Percentiles rank a stretch among this genome's conserved stretches.
These are phyloP conservation scores for Pneumocystis oryctolagi DNA, from an alignment of 1,139 yeast genomes.

Conservation along the genomic window DNA sequence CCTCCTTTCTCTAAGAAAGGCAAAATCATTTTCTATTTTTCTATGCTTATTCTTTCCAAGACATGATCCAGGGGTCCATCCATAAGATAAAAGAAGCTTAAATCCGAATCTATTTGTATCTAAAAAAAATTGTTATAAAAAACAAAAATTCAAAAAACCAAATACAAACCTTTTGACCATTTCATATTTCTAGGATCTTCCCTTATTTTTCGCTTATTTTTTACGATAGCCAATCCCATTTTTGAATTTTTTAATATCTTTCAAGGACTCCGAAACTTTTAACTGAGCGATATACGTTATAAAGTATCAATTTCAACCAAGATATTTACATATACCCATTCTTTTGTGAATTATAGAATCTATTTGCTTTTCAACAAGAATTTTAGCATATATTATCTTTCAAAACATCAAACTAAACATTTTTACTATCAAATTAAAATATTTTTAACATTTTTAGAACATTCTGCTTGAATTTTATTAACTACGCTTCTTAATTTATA, in stretches of 20 bases:
- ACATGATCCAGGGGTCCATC: conserved; percentile 89
- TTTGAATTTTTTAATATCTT: no score
- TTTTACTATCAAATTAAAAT: neutral
- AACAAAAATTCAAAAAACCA: neutral
- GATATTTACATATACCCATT: neutral
- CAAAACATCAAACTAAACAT: neutral
- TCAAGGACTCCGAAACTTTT: neutral
- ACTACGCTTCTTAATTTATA: neutral
- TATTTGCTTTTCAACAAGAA: neutral
- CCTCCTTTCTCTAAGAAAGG: conserved; percentile 63
- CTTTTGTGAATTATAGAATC: neutral
- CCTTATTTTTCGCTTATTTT: conserved; percentile 74
- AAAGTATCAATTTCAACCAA: neutral
- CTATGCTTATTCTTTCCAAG: conserved; percentile 46
- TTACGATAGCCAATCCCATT: conserved; percentile 73
- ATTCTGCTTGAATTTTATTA: neutral
- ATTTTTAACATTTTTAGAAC: no score
- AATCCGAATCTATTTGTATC: conserved; percentile 75
- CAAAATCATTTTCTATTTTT: conserved; percentile 52
- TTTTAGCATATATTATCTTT: neutral
- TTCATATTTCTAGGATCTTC: conserved; percentile 83
- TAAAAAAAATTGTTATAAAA: conserved; percentile 1
- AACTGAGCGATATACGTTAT: neutral
- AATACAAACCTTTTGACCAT: conserved; percentile 58
- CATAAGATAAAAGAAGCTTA: conserved; percentile 61